Evolutionary conservation across 73 alveolate species (phyloP).

Genomic region (Tetrahymena borealis): DNA sequence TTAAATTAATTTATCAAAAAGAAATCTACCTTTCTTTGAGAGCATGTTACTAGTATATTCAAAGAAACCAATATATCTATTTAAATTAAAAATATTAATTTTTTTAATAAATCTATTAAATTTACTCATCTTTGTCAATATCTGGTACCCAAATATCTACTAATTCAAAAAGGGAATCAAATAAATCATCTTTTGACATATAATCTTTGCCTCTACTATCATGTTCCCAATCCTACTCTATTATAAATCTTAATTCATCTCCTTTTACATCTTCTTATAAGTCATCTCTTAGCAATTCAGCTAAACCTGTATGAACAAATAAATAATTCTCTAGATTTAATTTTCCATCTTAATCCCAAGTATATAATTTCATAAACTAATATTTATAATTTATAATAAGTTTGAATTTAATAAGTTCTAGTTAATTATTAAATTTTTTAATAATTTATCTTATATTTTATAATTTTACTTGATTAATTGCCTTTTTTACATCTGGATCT

Average conservation of each 20-base stretch:
- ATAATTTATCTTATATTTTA: too few species aligned
- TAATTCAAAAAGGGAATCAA: conserved; percentile 61
- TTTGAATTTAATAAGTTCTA: too few species aligned
- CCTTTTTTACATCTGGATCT: conserved; percentile 29
- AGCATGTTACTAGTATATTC: background rate
- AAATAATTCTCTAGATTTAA: conserved; percentile 17
- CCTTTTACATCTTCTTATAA: conserved; percentile 24
- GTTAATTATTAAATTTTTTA: too few species aligned
- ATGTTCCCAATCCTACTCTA: conserved; percentile 42
- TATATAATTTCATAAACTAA: background rate
- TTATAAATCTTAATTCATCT: conserved; percentile 4
- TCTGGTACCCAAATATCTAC: conserved; percentile 83
- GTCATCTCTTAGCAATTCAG: conserved; percentile 29
- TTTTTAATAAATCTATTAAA: conserved; percentile 48
- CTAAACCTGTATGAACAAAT: conserved; percentile 28
- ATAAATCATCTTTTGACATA: conserved; percentile 53
- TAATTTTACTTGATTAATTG: conserved; percentile 3
- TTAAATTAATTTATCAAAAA: background rate
- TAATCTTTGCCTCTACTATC: conserved; percentile 54
- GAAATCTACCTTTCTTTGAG: background rate
- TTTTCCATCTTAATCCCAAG: conserved; percentile 10
- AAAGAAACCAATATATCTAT: background rate
- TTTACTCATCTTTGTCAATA: conserved; percentile 63
- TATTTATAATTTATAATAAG: background rate
- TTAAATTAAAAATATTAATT: background rate